Conservation (phyloP, 2,329 filamentous ascomycete genomes). For the Calonectria pauciramosa region DNA sequence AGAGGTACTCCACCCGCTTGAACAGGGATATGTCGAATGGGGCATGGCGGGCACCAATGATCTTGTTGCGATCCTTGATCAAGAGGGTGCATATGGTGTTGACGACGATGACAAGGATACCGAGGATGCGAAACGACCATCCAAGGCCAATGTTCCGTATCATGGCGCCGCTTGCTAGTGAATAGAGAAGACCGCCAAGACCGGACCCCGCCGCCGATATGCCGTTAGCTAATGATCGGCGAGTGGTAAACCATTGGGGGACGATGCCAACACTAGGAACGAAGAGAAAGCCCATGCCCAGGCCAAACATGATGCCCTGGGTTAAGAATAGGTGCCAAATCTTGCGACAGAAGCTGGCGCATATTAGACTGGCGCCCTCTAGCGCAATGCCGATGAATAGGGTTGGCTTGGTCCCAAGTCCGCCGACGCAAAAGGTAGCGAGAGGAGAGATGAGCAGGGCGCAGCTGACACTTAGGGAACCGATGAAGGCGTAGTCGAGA, state of each 20-base stretch:
- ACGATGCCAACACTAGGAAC: constrained; percentile 76
- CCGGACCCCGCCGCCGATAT: constrained; percentile 78
- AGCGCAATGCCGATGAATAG: constrained; percentile 76
- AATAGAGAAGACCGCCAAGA: constrained; percentile 80
- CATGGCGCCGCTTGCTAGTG: constrained; percentile 77
- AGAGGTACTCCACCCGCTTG: constrained; percentile 71
- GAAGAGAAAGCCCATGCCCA: constrained; percentile 84
- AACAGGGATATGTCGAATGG: constrained; percentile 77
- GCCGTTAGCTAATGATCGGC: constrained; percentile 78
- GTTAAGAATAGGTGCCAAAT: constrained; percentile 84
- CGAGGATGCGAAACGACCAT: constrained; percentile 77
- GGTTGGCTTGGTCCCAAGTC: constrained; percentile 73
- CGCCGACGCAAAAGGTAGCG: constrained; percentile 71
- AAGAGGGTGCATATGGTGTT: constrained; percentile 75
- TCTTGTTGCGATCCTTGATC: constrained; percentile 79
- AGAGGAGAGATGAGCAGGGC: constrained; percentile 78
- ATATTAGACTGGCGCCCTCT: constrained; percentile 75
- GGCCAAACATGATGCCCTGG: constrained; percentile 83
- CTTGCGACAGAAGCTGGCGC: constrained; percentile 75
- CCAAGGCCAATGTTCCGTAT: constrained; percentile 73
- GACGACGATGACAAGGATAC: constrained; percentile 73
- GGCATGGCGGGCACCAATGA: constrained; percentile 75
- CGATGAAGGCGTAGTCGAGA: constrained; percentile 83
- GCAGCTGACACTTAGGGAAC: constrained; percentile 55
- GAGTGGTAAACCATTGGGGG: constrained; percentile 81